phyloP scores from a whole-genome alignment of 306 rosid genomes.

The Geum urbanum region DNA sequence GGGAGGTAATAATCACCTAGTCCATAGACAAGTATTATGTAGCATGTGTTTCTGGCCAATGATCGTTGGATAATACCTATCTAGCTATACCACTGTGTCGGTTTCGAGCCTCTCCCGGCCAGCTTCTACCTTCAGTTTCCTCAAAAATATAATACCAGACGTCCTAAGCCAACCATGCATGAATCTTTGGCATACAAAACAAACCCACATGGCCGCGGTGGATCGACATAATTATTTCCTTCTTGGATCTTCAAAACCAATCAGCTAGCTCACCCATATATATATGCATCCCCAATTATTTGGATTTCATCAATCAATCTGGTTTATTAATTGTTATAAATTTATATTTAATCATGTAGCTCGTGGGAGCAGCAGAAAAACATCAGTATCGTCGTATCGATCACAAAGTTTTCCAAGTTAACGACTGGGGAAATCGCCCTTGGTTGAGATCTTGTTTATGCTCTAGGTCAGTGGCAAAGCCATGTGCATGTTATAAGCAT shows the following conservation, averaged over 20 bases:
- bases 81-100: conserved; percentile 1
- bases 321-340: background rate
- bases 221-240: conserved; percentile 16
- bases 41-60: conserved; percentile 34
- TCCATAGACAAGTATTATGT: conserved; percentile 14
- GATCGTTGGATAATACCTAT: background rate
- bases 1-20: conserved; percentile 22
- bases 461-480: conserved; percentile 28
- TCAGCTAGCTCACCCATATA: background rate
- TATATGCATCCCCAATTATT: background rate
- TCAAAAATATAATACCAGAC: background rate
- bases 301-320: conserved; percentile 8
- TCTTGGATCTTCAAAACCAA: conserved; percentile 35
- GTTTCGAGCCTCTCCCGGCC: background rate
- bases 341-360: background rate
- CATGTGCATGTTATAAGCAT: conserved; percentile 39
- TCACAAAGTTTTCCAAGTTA: background rate
- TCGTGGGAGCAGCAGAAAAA: conserved; percentile 25
- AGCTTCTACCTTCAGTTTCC: too few relatives aligned
- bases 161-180: conserved; percentile 15
- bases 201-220: conserved; percentile 40
- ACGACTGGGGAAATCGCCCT: background rate
- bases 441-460: conserved; percentile 26
- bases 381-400: conserved; percentile 20
- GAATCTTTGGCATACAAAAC: background rate